These are phyloP conservation scores for Daedaleopsis sinensis DNA, from an alignment of 768 basidiomycete genomes.

Conservation along the genomic window DNA sequence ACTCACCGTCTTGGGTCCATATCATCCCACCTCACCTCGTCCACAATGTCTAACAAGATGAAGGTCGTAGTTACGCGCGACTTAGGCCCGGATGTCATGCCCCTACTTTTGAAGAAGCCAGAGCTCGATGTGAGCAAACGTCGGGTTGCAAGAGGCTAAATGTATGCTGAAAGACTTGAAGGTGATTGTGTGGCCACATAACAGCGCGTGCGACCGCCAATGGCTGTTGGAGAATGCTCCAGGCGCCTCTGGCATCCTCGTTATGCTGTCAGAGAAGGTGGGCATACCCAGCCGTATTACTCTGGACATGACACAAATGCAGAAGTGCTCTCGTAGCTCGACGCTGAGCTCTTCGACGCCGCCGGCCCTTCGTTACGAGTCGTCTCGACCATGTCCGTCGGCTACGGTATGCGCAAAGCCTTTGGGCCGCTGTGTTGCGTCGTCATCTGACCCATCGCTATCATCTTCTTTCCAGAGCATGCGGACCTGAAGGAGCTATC, in stretches of 20 bases:
- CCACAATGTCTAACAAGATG: slow-evolving; percentile 22
- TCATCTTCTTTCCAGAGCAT: slow-evolving; percentile 63
- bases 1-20: slow-evolving; percentile 4
- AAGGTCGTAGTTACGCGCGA: slow-evolving; percentile 62
- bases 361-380: slow-evolving; percentile 77
- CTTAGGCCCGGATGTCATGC: slow-evolving; percentile 67
- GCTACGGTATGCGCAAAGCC: slow-evolving; percentile 58
- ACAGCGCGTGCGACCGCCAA: slow-evolving; percentile 50
- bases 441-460: background rate
- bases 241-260: slow-evolving; percentile 60
- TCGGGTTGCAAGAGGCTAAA: background rate
- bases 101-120: slow-evolving; percentile 47
- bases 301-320: background rate
- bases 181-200: slow-evolving; percentile 56
- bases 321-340: slow-evolving; percentile 23
- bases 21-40: slow-evolving; percentile 2
- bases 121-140: slow-evolving; percentile 56
- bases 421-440: background rate
- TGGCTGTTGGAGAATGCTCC: slow-evolving; percentile 77
- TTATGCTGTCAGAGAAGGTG: slow-evolving; percentile 77
- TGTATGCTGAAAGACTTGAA: slow-evolving; percentile 25
- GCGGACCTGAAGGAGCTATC: slow-evolving; percentile 64
- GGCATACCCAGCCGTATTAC: background rate
- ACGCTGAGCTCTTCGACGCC: slow-evolving; percentile 74
- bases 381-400: slow-evolving; percentile 94